Conservation (phyloP, 2,329 filamentous ascomycete genomes). For the Apiospora rasikravindrae region DNA sequence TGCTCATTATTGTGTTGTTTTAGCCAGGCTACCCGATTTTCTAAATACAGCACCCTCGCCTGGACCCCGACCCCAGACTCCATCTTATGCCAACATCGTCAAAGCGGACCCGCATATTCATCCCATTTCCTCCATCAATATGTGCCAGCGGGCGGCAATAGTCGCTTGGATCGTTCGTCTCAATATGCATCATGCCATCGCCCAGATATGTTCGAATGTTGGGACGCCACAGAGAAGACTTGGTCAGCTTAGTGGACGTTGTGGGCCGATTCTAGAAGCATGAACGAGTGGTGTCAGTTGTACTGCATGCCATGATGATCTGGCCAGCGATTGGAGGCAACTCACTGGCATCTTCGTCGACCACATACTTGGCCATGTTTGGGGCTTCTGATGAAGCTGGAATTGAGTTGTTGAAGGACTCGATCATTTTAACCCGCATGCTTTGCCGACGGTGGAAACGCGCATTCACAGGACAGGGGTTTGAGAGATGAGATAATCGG, state of each 20-base stretch:
- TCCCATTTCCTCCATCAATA: background rate
- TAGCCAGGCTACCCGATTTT: too few species aligned
- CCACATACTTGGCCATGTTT: background rate
- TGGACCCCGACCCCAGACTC: background rate
- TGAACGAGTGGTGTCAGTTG: background rate
- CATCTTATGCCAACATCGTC: background rate
- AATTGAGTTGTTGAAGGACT: background rate
- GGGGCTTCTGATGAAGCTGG: background rate
- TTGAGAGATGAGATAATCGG: background rate
- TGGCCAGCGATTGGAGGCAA: background rate
- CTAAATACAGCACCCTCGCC: background rate
- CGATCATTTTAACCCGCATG: background rate
- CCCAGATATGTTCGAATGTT: background rate
- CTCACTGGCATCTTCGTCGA: background rate
- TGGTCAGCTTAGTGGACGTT: background rate
- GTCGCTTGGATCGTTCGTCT: background rate
- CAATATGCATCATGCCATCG: background rate
- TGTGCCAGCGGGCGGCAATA: background rate
- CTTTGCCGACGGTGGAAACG: background rate
- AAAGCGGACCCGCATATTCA: background rate
- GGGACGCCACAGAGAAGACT: background rate
- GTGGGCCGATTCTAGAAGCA: background rate
- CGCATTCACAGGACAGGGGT: background rate
- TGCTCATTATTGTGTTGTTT: too few species aligned
- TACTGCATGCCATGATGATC: background rate